Evolutionary conservation across 164 flowering plant genomes (phyloP).

Genomic region (Amborella trichopoda): DNA sequence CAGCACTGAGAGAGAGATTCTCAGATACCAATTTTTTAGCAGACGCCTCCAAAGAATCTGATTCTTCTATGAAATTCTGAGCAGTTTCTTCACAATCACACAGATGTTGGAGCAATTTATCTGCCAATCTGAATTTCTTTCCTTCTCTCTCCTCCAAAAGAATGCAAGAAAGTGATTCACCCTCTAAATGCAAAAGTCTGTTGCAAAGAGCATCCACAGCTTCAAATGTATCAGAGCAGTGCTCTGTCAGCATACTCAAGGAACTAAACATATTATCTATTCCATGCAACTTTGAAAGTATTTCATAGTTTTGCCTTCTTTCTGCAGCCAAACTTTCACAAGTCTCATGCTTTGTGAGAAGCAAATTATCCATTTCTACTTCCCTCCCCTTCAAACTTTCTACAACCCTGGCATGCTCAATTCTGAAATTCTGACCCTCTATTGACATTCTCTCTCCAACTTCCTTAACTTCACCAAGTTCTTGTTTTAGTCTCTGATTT

Average conservation of each 20-base stretch:
- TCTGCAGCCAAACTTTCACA: not conserved
- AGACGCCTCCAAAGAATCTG: slow-evolving; percentile 31
- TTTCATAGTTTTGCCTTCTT: slow-evolving; percentile 7
- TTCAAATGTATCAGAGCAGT: slow-evolving; percentile 17
- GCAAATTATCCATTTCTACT: not conserved
- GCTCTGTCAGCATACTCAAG: slow-evolving; percentile 14
- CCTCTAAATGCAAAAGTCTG: slow-evolving; percentile 13
- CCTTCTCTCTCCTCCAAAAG: not conserved
- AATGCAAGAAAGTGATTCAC: slow-evolving; percentile 3
- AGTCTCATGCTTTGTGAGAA: not conserved
- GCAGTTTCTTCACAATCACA: slow-evolving; percentile 19
- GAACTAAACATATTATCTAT: slow-evolving; percentile 13
- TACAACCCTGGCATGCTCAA: slow-evolving; percentile 17
- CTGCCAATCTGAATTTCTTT: slow-evolving; percentile 11
- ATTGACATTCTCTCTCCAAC: slow-evolving; percentile 15
- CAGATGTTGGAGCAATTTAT: slow-evolving; percentile 28
- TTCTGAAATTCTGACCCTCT: not conserved
- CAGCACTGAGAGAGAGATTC: slow-evolving; percentile 39
- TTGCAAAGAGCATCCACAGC: slow-evolving; percentile 12
- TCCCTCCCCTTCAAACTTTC: slow-evolving; percentile 28
- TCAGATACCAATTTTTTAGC: slow-evolving; percentile 34
- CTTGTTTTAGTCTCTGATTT: slow-evolving; percentile 30
- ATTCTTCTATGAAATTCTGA: slow-evolving; percentile 26
- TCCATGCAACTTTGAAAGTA: slow-evolving; percentile 15
- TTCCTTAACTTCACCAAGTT: slow-evolving; percentile 23